phyloP scores from a whole-genome alignment of 2,329 filamentous ascomycete genomes.

The Fusarium nodosum region DNA sequence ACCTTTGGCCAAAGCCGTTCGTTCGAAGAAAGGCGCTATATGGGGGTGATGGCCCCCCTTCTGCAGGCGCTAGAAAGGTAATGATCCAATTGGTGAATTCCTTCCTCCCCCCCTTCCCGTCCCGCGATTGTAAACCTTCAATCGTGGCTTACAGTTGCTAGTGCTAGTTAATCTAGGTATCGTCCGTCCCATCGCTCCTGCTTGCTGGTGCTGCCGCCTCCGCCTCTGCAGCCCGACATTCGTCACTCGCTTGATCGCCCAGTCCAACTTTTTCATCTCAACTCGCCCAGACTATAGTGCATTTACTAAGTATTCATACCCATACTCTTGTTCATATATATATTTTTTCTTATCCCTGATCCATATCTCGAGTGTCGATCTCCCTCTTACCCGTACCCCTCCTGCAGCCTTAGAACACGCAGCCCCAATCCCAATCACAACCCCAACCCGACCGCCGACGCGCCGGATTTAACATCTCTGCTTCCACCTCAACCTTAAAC shows the following conservation, averaged over 20 bases:
- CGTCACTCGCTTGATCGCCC: constrained; percentile 32
- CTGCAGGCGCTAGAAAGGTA: constrained; percentile 38
- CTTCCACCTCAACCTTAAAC: constrained; percentile 27
- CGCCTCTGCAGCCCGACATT: constrained; percentile 37
- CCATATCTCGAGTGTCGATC: constrained; percentile 31
- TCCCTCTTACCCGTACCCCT: constrained; percentile 26
- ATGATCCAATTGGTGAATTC: constrained; percentile 27
- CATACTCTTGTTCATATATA: constrained; percentile 16
- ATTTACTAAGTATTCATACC: constrained; percentile 8
- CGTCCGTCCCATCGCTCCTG: constrained; percentile 14
- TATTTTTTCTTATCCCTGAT: constrained; percentile 4
- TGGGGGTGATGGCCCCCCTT: constrained; percentile 17
- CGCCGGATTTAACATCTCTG: constrained; percentile 32
- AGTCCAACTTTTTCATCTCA: constrained; percentile 26
- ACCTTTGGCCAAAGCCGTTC: constrained; percentile 11
- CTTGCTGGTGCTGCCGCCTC: constrained; percentile 27
- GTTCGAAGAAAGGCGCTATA: constrained; percentile 15
- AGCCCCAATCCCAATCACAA: constrained; percentile 22
- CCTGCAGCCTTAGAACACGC: constrained; percentile 35
- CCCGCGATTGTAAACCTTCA: constrained; percentile 39
- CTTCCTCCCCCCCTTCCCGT: constrained; percentile 31
- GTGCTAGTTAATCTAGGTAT: constrained; percentile 30
- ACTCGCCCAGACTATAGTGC: constrained; percentile 11
- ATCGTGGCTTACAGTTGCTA: constrained; percentile 34
- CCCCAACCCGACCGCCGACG: constrained; percentile 22